Evolutionary conservation across 768 basidiomycete species (phyloP).

Genomic region (Hericium erinaceus): DNA sequence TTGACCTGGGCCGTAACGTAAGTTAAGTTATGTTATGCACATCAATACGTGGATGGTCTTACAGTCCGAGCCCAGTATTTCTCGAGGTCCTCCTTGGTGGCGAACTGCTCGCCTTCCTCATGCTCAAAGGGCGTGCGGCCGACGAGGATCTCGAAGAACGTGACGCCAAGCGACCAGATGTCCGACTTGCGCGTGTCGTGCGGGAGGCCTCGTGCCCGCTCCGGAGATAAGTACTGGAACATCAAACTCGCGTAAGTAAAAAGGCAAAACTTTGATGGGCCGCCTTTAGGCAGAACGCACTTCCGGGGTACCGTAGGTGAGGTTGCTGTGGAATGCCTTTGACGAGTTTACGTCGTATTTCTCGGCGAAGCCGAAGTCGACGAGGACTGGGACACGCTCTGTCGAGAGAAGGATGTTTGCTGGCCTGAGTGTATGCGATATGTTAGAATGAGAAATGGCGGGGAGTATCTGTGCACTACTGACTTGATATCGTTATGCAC

Average conservation of each 20-base stretch:
- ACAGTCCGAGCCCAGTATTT: slow-evolving; percentile 83
- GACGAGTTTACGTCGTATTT: slow-evolving; percentile 57
- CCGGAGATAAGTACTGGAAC: slow-evolving; percentile 81
- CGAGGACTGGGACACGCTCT: slow-evolving; percentile 74
- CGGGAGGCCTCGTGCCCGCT: slow-evolving; percentile 76
- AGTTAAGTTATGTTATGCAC: not conserved
- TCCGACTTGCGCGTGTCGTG: slow-evolving; percentile 94
- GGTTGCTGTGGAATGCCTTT: slow-evolving; percentile 71
- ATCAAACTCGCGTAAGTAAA: not conserved
- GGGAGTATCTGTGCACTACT: slow-evolving; percentile 18
- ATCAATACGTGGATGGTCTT: slow-evolving; percentile 15
- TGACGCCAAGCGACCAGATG: slow-evolving; percentile 78
- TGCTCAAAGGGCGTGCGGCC: slow-evolving; percentile 91
- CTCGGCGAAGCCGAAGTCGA: slow-evolving; percentile 96
- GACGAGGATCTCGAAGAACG: slow-evolving; percentile 89
- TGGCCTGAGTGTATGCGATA: slow-evolving; percentile 39
- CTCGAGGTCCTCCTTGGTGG: slow-evolving; percentile 72
- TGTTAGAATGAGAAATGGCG: slow-evolving; percentile 2
- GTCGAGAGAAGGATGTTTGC: slow-evolving; percentile 86
- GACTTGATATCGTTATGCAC: slow-evolving; percentile 95
- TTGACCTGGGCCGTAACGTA: slow-evolving; percentile 34
- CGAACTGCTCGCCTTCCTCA: slow-evolving; percentile 69
- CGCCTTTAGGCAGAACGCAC: slow-evolving; percentile 25
- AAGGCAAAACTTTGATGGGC: not conserved
- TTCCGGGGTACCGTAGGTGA: slow-evolving; percentile 89